phyloP scores from a whole-genome alignment of 345 rosid genomes.

The Salix brachista region DNA sequence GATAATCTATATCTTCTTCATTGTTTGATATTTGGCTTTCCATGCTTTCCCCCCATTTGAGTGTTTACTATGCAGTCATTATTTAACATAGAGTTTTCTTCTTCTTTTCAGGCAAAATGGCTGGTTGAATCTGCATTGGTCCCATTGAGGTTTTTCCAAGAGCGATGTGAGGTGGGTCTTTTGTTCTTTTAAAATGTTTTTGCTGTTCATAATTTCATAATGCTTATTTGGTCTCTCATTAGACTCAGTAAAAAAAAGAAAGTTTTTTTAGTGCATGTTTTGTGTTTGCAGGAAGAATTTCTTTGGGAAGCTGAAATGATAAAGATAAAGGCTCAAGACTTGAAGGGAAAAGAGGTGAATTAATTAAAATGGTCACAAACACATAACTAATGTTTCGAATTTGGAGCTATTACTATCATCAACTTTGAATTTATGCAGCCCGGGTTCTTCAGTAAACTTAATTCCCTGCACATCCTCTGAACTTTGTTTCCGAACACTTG shows the following conservation, averaged over 20 bases:
- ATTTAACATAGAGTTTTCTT: background rate
- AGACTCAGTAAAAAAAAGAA: background rate
- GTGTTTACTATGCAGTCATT: background rate
- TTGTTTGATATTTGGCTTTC: background rate
- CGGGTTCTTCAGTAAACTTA: background rate
- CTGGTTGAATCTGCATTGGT: conserved; percentile 81
- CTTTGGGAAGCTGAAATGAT: conserved; percentile 96
- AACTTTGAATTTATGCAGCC: background rate
- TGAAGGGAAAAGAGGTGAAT: conserved; percentile 98
- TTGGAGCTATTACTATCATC: background rate
- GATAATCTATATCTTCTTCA: background rate
- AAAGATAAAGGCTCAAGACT: conserved; percentile 95
- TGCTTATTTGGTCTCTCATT: background rate
- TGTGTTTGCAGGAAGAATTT: conserved; percentile 79
- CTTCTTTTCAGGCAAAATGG: conserved; percentile 76
- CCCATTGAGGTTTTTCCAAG: conserved; percentile 86
- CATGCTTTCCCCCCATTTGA: background rate
- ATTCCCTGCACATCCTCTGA: background rate
- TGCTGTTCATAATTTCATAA: background rate
- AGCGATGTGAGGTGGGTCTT: conserved; percentile 77
- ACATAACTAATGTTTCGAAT: background rate
- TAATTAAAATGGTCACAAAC: background rate
- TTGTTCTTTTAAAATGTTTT: background rate
- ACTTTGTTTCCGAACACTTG: background rate
- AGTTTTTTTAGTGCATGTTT: background rate